Conservation (phyloP, 805 yeast species). For the Ogataea methylovora region DNA sequence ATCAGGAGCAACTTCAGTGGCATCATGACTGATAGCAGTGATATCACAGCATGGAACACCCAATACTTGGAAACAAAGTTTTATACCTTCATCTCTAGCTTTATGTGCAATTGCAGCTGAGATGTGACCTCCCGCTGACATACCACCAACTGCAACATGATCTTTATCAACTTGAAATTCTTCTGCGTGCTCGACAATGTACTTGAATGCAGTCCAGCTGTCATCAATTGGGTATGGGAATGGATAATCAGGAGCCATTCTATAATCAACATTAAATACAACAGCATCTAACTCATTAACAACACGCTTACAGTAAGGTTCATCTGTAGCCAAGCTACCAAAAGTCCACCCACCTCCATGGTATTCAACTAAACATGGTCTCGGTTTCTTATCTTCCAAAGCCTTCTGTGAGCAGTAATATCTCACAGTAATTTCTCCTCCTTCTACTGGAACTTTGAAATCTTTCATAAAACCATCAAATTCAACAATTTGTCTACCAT, state of each 20-base stretch:
- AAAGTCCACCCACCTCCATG: constrained; percentile 30
- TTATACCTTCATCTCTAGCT: constrained; percentile 18
- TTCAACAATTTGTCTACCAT: too few species aligned
- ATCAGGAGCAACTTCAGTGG: constrained; percentile 15
- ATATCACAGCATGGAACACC: constrained; percentile 27
- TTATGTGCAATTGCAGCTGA: constrained; percentile 22
- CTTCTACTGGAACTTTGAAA: too few species aligned
- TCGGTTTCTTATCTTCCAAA: too few species aligned
- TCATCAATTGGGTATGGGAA: constrained; percentile 23
- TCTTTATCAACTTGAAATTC: constrained; percentile 11
- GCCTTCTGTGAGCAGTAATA: too few species aligned
- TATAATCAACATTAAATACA: constrained; percentile 25
- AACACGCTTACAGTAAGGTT: constrained; percentile 21
- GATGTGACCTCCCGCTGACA: constrained; percentile 20
- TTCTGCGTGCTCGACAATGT: constrained; percentile 16
- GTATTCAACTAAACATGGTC: too few species aligned
- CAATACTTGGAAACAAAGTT: constrained; percentile 19
- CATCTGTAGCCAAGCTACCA: constrained; percentile 24
- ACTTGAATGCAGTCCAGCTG: constrained; percentile 22
- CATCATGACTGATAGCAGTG: constrained; percentile 10
- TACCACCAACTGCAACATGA: constrained; percentile 21
- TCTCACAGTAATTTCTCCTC: too few species aligned
- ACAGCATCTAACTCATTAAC: constrained; percentile 17
- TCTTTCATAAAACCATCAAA: too few species aligned
- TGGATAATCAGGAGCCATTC: constrained; percentile 22